phyloP scores from a whole-genome alignment of 164 flowering plant genomes.

The Taxillus chinensis region DNA sequence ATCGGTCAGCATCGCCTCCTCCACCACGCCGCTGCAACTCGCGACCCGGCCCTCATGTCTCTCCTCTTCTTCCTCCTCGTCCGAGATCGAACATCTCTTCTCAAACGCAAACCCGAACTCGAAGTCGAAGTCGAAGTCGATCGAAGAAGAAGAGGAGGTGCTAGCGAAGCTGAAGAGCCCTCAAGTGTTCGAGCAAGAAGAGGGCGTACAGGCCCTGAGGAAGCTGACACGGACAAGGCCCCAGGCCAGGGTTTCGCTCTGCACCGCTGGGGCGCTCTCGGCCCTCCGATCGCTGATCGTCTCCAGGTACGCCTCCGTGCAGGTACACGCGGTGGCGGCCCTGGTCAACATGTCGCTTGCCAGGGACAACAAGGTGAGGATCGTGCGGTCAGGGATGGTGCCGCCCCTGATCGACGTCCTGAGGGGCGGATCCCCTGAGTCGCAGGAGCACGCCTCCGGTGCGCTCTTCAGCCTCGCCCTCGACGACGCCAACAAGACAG shows the following conservation, averaged over 20 bases:
- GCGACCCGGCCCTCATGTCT: conserved; percentile 21
- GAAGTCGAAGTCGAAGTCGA: neutral
- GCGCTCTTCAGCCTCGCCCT: conserved; percentile 38
- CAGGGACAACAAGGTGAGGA: conserved; percentile 21
- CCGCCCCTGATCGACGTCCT: conserved; percentile 35
- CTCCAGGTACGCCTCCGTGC: conserved; percentile 19
- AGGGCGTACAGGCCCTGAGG: conserved; percentile 19
- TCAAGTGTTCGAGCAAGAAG: conserved; percentile 18
- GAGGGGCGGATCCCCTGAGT: conserved; percentile 39
- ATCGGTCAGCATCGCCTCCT: conserved; percentile 8
- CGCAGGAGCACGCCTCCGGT: conserved; percentile 40
- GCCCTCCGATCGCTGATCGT: conserved; percentile 18
- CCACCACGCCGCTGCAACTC: conserved; percentile 14
- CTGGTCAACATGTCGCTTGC: conserved; percentile 36
- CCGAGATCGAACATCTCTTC: conserved; percentile 14
- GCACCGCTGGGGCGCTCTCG: conserved; percentile 22
- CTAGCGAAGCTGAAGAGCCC: conserved; percentile 22
- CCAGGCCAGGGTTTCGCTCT: conserved; percentile 18
- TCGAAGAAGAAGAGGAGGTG: conserved; percentile 21
- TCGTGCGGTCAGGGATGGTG: conserved; percentile 40
- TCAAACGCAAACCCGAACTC: neutral
- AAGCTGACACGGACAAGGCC: conserved; percentile 19
- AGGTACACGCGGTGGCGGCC: conserved; percentile 31
- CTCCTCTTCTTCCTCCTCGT: conserved; percentile 22
- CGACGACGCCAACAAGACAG: conserved; percentile 32